Base-by-base conservation (phyloP, 1,139 yeast species). In the Blastobotrys serpentis region DNA sequence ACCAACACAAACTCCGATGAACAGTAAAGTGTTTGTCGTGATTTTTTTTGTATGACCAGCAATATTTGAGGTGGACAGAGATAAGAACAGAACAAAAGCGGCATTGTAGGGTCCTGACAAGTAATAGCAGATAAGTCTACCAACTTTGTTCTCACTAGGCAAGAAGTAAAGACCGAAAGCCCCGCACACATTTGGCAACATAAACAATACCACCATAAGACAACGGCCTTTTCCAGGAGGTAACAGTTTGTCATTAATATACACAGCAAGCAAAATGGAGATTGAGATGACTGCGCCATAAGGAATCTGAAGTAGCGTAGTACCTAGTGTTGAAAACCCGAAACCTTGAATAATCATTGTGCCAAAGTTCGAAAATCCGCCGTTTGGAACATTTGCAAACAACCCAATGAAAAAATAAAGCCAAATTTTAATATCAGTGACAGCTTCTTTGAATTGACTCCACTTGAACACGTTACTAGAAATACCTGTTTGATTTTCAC, bases 21-120 rank as follows among this genome's bases (percentile, higher is more conserved):
- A 72, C 49, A 77, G 56, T 65, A 74, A 42, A 2, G 69, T 66
- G 49, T 59, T 64, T 44, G 72, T 71, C 37, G 77, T 73, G 43
- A 66, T 67, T 58, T 74, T 77, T 61, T 79, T 79, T 29, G 84
- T 78, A 52, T 77, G 77, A 23, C 84, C 84, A 11, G 81, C 78
- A 32, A 74, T 71, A 56, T 79, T 79, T n/a, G 78, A 72, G 36
- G 78, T 68, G 43, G 76, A 66, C 48, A 72, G 63, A 4, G 79
- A 67, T 53, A 79, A 68, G 37, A 74, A 59, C 54, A 79, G 71
- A 25, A 78, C 75, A 52, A 74, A 70, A 0, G 77, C 74, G 33
- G 78, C 70, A 16, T 68, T 44, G 61, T 55, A 58, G 5, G 56
- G 56, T 16, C 57, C 61, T 37, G 59, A 58, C 22, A 61, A 49